Evolutionary conservation across 345 rosid species (phyloP), one percentile per base, ranked within the genome.

Genomic region (Draba incana): DNA sequence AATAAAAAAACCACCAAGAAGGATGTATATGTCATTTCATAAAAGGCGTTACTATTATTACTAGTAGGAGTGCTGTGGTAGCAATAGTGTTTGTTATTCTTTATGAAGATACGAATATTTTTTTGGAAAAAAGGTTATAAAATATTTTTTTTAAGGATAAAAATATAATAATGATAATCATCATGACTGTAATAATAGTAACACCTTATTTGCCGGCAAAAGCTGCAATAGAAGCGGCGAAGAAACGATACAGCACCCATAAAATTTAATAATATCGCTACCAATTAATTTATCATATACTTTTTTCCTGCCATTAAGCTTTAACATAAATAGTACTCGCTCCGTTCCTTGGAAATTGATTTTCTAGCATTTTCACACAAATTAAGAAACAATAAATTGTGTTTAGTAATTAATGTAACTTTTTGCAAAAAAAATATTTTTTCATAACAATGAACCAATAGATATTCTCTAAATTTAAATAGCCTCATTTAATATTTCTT

Each of bases 221-320:
- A 85, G 97, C 93, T 84, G 93, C 97, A 74, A 82, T 69, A 78
- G 97, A 88, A 86, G 95, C 92, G 77, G 80, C 48, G 84, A 75
- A 80, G 89, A 77, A 84, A 76, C 88, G 67, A 59, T 72, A 41
- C 57, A 75, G 60, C 67, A 59, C 68, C 38, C 55, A 66, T 20
- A 56, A 43, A 66, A 66, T 62, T 55, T 68, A 75, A 63, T 68
- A 69, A 30, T 61, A 48, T 41, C n/a, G 0, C 58, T 38, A 14
- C 64, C 20, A 41, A 44, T 25, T 61, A 44, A 51, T 60, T 12
- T 35, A 35, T 35, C 23, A 45, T 14, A 67, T 52, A 53, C 51
- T 52, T 54, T 31, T 54, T 54, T 47, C 35, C 56, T 51, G 56
- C 62, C 55, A 58, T 25, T 66, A 35, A 35, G 24, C 72, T 66